Evolutionary conservation across 495 filamentous ascomycete genomes (phyloP), one percentile per base, ranked within the genome.

Genomic region (Endocarpon pusillum): DNA sequence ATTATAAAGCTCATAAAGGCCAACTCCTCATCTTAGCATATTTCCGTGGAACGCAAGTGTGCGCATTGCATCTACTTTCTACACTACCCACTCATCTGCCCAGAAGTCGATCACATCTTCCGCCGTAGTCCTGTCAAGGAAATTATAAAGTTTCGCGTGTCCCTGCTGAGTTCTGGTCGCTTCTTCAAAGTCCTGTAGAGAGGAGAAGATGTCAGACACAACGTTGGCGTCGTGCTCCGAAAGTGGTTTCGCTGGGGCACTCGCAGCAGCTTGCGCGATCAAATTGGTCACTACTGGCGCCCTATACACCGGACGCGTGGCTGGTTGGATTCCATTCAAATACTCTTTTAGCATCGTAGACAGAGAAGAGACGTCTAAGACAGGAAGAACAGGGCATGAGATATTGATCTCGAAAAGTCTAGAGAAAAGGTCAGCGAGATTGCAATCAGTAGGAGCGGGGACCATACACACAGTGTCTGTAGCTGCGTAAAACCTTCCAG

Each of bases 181-280:
- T 18, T 52, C 44, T 7, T 62, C 51, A n/a, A 79, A 36, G 11
- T 60, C 58, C 20, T 42, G 40, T n/a, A 77, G 42, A 23, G 54
- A 58, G 3, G 47, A 43, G 28, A 59, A 65, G 20, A 67, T 40
- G 38, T 68, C 61, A 16, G 57, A 68, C 27, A 75, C 43, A 20
- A 69, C 48, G 35, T 67, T 57, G 5, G 49, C 48, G 5, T 57
- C 42, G 29, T 68, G 61, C 18, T 57, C 50, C 0, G 55, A 34
- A 7, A 72, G 39, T 0, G 44, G 47, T 3, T 41, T 34, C 2
- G 33, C 4, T 12, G 38, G 39, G 0, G 33, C 50, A 21, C 43
- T 47, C 4, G 47, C 40, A 0, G 59, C 60, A 33, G 61, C 62
- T 38, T 59, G 61, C 1, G 58, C 58, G 19, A 76, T 49, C 4